A percentile compares a stretch with the other conserved stretches of the same genome.
These are phyloP conservation scores for Zymoseptoria pseudotritici DNA, from an alignment of 2,329 filamentous ascomycete genomes.

Conservation along the genomic window DNA sequence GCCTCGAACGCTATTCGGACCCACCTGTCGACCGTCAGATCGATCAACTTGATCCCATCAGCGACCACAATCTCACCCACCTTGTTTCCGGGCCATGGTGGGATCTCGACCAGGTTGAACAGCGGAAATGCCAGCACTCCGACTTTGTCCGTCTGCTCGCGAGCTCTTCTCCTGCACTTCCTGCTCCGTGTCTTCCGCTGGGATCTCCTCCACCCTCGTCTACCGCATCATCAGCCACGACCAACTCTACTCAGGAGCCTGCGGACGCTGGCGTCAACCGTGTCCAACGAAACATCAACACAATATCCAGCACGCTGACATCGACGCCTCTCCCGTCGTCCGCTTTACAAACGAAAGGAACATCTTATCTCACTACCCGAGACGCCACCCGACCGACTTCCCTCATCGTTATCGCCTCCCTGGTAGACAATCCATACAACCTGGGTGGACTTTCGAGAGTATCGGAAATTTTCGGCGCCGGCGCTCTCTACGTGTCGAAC, in stretches of 20 bases:
- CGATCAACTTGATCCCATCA: constrained; percentile 36
- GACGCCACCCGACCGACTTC: constrained; percentile 18
- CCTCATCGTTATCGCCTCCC: constrained; percentile 43
- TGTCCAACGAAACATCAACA: constrained; percentile 6
- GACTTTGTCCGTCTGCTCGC: constrained; percentile 36
- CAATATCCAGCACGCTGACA: constrained; percentile 12
- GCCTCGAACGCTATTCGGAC: constrained; percentile 36
- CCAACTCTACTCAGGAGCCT: constrained; percentile 6
- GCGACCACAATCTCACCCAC: constrained; percentile 37
- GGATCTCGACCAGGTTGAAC: constrained; percentile 36
- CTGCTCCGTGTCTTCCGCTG: constrained; percentile 27
- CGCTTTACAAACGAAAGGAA: constrained; percentile 46
- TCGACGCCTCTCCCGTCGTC: constrained; percentile 8
- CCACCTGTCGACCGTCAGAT: constrained; percentile 33
- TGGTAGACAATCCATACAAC: constrained; percentile 45
- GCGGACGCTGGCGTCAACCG: background rate
- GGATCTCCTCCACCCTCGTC: constrained; percentile 13
- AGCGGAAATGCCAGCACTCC: constrained; percentile 28
- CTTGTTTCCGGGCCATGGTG: constrained; percentile 42
- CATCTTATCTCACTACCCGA: constrained; percentile 35
- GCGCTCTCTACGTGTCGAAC: constrained; percentile 37
- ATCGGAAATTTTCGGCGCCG: constrained; percentile 45
- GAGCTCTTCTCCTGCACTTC: constrained; percentile 18
- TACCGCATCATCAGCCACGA: background rate
- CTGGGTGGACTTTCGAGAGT: constrained; percentile 45